These are phyloP conservation scores for Ramularia endophylla DNA, from an alignment of 2,329 filamentous ascomycete species.

Conservation along the genomic window DNA sequence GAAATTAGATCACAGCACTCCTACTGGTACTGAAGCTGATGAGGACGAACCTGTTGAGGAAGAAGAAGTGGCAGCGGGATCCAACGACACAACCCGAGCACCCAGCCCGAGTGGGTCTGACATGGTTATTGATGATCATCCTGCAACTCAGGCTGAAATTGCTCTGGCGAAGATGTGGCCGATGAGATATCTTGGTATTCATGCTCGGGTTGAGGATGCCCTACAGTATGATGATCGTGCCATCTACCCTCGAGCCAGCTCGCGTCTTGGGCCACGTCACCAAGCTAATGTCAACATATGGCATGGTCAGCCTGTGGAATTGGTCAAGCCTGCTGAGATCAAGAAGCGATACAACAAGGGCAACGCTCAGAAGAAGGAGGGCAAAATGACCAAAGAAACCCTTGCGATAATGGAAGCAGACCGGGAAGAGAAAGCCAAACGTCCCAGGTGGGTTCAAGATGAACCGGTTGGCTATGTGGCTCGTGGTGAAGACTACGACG, in stretches of 20 bases:
- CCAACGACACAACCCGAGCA: conserved; percentile 58
- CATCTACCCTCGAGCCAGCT: conserved; percentile 93
- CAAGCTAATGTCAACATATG: conserved; percentile 81
- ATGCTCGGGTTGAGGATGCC: conserved; percentile 91
- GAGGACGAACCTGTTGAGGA: conserved; percentile 59
- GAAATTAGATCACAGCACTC: conserved; percentile 83
- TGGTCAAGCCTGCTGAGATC: conserved; percentile 79
- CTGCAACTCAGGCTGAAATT: conserved; percentile 76
- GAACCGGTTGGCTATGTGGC: conserved; percentile 79
- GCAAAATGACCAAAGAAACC: conserved; percentile 73
- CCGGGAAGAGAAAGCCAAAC: conserved; percentile 68
- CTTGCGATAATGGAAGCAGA: conserved; percentile 75
- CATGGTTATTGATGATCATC: conserved; percentile 52
- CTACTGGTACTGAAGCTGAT: conserved; percentile 56
- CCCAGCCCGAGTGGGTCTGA: conserved; percentile 41
- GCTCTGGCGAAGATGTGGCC: conserved; percentile 94
- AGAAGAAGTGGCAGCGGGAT: conserved; percentile 54
- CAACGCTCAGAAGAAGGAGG: conserved; percentile 61
- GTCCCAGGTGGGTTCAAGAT: conserved; percentile 91
- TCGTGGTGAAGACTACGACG: conserved; percentile 71
- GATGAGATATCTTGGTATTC: conserved; percentile 90
- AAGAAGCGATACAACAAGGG: conserved; percentile 68
- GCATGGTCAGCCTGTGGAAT: conserved; percentile 81
- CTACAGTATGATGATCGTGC: conserved; percentile 89
- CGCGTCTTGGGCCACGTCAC: conserved; percentile 81